Evolutionary conservation across 2,329 filamentous ascomycete species (phyloP), one percentile per base, ranked within the genome.

Genomic region (Ophiostoma novo-ulmi): DNA sequence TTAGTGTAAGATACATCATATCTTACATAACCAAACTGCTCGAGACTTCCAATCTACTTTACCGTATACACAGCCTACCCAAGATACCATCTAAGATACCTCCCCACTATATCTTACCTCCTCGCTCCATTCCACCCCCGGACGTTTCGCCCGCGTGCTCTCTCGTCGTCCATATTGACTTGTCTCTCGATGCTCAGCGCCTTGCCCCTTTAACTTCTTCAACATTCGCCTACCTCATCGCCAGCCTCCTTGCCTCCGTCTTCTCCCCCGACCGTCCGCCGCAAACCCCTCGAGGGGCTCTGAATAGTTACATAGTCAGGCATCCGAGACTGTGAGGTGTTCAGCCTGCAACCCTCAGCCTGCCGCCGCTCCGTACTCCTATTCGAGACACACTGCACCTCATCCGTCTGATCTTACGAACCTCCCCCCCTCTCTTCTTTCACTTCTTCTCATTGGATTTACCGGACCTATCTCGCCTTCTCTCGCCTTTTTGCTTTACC

Each of bases 101-200:
- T 63, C 26, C 13, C 22, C n/a, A 58, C n/a, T 22, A 4, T 44
- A 44, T 44, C 39, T 17, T 44, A 44, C 39, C 8, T 52, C 13
- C 44, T 52, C 17, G 44, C 44, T 52, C 44, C 26, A 63, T 31
- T 63, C 58, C 22, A 26, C 58, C 58, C 26, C 58, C 58, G 58
- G 58, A 63, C 58, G 36, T 63, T 63, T 63, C 58, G 58, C 26
- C 58, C 58, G 58, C 58, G 58, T 63, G 58, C 58, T 63, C 52
- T 26, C 52, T 58, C 52, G n/a, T 58, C 52, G 52, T 14, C 52
- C 52, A 26, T 35, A 26, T 63, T 17, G 26, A 35, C 26, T 17
- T 63, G 58, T 63, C 58, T 11, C 26, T 63, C 58, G 58, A 63
- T 35, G 26, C 58, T 26, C 58, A 63, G 58, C 58, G 58, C 5